These are phyloP conservation scores for Symbiotaphrina buchneri DNA, from an alignment of 495 filamentous ascomycete genomes.

Conservation along the genomic window DNA sequence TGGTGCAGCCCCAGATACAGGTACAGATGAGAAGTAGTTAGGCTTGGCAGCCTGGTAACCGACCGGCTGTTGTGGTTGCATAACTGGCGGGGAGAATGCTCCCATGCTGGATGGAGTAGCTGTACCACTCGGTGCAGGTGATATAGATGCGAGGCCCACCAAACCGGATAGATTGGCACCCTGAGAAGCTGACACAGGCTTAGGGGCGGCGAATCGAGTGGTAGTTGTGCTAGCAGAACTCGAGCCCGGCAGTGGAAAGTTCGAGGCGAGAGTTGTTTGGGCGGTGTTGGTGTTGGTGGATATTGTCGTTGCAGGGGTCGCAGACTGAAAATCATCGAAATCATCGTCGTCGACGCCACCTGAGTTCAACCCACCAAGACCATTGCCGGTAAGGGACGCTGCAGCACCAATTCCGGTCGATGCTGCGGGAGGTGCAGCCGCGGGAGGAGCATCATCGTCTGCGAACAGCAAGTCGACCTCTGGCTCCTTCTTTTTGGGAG, in stretches of 20 bases:
- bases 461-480: slow-evolving; percentile 75
- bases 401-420: slow-evolving; percentile 20
- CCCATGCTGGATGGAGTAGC: slow-evolving; percentile 22
- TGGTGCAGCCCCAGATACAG: too few species aligned
- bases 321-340: slow-evolving; percentile 97
- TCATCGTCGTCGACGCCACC: slow-evolving; percentile 60
- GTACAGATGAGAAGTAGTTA: too few species aligned
- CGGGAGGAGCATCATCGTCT: slow-evolving; percentile 39
- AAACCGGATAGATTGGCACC: slow-evolving; percentile 58
- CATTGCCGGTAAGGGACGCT: slow-evolving; percentile 22
- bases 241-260: slow-evolving; percentile 26
- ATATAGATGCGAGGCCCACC: slow-evolving; percentile 59
- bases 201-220: slow-evolving; percentile 57
- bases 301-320: slow-evolving; percentile 38
- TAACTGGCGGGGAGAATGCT: slow-evolving; percentile 23
- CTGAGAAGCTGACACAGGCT: slow-evolving; percentile 63
- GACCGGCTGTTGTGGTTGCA: slow-evolving; percentile 18
- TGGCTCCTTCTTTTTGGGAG: slow-evolving; percentile 58
- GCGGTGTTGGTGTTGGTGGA: slow-evolving; percentile 17
- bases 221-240: slow-evolving; percentile 39
- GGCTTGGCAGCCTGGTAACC: slow-evolving; percentile 47
- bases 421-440: background rate
- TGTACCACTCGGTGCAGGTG: slow-evolving; percentile 36
- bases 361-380: slow-evolving; percentile 30
- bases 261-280: slow-evolving; percentile 17